A percentile compares a stretch with the other conserved stretches of the same genome.
Evolutionary conservation across 352 stramenopile genomes (phyloP).

Genomic region (Porosira glacialis): DNA sequence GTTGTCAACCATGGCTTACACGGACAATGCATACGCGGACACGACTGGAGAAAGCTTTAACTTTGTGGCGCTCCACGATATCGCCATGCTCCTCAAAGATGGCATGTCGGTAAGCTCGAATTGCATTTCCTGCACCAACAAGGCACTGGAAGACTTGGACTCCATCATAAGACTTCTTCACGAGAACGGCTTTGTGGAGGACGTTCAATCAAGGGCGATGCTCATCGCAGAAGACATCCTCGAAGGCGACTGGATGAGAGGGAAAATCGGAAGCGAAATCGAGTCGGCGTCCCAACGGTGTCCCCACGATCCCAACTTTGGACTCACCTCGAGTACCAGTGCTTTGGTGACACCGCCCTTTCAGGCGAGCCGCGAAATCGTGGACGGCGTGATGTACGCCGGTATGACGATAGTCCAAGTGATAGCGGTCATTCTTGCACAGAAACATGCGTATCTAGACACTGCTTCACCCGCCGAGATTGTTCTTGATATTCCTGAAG

Average conservation of each 20-base stretch:
- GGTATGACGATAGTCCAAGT: slow-evolving; percentile 46
- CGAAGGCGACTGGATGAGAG: slow-evolving; percentile 38
- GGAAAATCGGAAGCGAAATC: slow-evolving; percentile 40
- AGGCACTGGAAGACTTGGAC: slow-evolving; percentile 39
- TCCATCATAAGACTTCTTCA: slow-evolving; percentile 41
- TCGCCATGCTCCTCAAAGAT: slow-evolving; percentile 35
- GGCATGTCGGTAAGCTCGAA: slow-evolving; percentile 28
- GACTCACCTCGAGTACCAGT: slow-evolving; percentile 1
- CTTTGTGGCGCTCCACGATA: slow-evolving; percentile 35
- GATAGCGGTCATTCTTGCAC: slow-evolving; percentile 39
- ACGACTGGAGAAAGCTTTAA: no score
- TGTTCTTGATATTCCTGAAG: slow-evolving; percentile 27
- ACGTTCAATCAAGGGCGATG: slow-evolving; percentile 23
- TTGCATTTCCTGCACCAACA: slow-evolving; percentile 52
- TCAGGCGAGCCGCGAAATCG: slow-evolving; percentile 29
- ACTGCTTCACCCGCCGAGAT: slow-evolving; percentile 16
- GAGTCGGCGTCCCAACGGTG: slow-evolving; percentile 25
- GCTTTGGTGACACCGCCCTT: slow-evolving; percentile 20
- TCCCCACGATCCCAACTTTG: slow-evolving; percentile 34
- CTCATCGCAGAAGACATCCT: slow-evolving; percentile 27
- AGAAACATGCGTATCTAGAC: slow-evolving; percentile 39
- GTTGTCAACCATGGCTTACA: slow-evolving; percentile 54
- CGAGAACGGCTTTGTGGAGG: slow-evolving; percentile 34
- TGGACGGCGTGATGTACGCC: slow-evolving; percentile 48
- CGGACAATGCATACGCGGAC: slow-evolving; percentile 5